phyloP scores from a whole-genome alignment of 2,329 filamentous ascomycete genomes.

The Cercospora sp. region DNA sequence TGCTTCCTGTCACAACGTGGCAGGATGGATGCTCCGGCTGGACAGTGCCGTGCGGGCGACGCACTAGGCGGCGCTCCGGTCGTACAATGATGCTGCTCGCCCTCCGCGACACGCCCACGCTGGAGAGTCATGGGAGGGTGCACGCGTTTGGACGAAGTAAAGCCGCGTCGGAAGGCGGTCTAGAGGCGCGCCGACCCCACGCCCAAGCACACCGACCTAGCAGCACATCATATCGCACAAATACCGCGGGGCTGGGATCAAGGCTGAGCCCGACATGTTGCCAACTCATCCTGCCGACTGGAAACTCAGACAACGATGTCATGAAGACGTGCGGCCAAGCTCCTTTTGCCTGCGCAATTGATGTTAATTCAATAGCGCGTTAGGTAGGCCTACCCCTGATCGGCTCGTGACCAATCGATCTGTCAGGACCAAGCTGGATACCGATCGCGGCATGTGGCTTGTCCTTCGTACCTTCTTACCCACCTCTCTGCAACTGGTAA shows the following conservation, averaged over 20 bases:
- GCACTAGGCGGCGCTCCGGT: not conserved
- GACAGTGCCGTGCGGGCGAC: not conserved
- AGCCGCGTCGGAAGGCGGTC: not conserved
- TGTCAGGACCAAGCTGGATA: not conserved
- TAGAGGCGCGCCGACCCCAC: not conserved
- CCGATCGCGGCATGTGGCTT: conserved; percentile 10
- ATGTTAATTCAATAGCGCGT: conserved; percentile 2
- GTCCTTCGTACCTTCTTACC: conserved; percentile 1
- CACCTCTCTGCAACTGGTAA: not conserved
- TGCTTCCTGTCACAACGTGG: not conserved
- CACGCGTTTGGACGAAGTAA: not conserved
- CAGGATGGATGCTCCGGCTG: not conserved
- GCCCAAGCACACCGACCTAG: not conserved
- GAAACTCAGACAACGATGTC: conserved; percentile 9
- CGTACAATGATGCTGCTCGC: not conserved
- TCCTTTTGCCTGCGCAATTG: conserved; percentile 4
- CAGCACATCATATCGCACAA: not conserved
- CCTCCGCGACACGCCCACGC: not conserved
- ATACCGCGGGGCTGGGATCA: not conserved
- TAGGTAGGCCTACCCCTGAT: conserved; percentile 3
- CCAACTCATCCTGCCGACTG: not conserved
- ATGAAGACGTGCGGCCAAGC: conserved; percentile 13
- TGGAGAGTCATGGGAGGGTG: not conserved
- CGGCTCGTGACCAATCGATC: conserved; percentile 10
- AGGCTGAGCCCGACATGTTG: not conserved